A percentile compares a stretch with the other conserved stretches of the same genome.
These are phyloP conservation scores for Scenedesmus sp. DNA, from an alignment of 163 green algal species.

Conservation along the genomic window DNA sequence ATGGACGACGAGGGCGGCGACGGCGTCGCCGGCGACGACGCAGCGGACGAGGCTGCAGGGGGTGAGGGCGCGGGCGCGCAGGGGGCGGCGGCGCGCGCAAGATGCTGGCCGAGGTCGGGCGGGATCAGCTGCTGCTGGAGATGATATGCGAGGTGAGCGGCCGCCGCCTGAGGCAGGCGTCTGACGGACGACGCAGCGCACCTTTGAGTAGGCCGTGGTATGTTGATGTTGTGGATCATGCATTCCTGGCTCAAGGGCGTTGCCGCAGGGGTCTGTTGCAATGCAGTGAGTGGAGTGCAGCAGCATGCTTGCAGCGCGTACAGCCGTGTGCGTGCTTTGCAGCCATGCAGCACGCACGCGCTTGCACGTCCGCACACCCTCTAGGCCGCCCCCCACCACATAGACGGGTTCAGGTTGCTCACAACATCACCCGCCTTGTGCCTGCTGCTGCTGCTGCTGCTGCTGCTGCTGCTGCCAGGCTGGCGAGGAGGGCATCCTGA, in stretches of 20 bases:
- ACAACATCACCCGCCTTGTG: background rate
- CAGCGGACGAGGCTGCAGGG: background rate
- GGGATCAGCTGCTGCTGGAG: constrained; percentile 40
- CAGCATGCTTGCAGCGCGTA: background rate
- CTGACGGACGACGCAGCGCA: no score
- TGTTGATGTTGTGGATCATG: no score
- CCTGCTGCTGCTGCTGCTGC: constrained; percentile 8
- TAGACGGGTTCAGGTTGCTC: background rate
- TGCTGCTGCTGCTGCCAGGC: background rate
- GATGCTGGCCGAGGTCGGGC: constrained; percentile 14
- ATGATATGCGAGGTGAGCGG: constrained; percentile 40
- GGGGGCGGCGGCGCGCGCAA: background rate
- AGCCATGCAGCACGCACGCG: no score
- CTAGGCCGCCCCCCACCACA: background rate
- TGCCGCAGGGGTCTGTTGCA: no score
- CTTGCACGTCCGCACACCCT: no score
- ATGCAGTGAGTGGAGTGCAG: no score
- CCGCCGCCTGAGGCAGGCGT: background rate
- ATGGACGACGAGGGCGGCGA: background rate
- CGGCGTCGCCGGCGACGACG: background rate
- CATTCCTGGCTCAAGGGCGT: no score
- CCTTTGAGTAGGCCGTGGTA: no score
- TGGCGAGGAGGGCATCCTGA: constrained; percentile 40
- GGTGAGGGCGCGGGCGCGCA: background rate
- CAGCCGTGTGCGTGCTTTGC: background rate